Conservation (phyloP, 2,329 filamentous ascomycete species). For the Trichoderma sp. region DNA sequence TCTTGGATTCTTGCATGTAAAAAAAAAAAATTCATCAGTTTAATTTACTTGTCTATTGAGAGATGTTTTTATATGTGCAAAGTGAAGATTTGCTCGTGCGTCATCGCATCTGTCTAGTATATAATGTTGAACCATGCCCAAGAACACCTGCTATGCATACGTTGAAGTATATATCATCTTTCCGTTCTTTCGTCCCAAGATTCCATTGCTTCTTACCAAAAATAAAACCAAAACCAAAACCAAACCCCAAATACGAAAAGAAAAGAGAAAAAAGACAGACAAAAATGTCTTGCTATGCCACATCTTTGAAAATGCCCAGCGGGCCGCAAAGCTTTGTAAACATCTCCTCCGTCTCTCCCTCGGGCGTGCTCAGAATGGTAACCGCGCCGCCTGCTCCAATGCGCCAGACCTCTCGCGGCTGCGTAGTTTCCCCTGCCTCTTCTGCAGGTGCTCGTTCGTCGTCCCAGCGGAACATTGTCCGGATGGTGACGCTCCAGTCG, state of each 20-base stretch:
- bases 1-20: slow-evolving; percentile 8
- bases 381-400: slow-evolving; percentile 90
- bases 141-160: slow-evolving; percentile 37
- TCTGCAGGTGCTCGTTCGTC: slow-evolving; percentile 49
- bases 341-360: slow-evolving; percentile 91
- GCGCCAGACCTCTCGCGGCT: slow-evolving; percentile 65
- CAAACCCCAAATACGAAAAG: background rate
- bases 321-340: slow-evolving; percentile 68
- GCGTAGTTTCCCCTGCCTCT: slow-evolving; percentile 32
- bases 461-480: slow-evolving; percentile 75
- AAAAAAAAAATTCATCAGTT: background rate
- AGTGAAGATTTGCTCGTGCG: slow-evolving; percentile 12
- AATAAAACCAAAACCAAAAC: no score
- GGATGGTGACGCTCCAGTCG: slow-evolving; percentile 90
- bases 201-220: background rate
- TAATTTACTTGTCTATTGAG: background rate
- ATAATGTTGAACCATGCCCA: slow-evolving; percentile 20
- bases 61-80: background rate
- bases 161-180: slow-evolving; percentile 37
- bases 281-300: slow-evolving; percentile 30
- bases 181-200: background rate
- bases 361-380: slow-evolving; percentile 76
- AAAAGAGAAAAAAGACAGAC: background rate
- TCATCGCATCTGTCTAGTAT: slow-evolving; percentile 3
- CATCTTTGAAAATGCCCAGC: slow-evolving; percentile 50